Base-by-base conservation (phyloP, 73 alveolate species). In the Stentor roeselii region DNA sequence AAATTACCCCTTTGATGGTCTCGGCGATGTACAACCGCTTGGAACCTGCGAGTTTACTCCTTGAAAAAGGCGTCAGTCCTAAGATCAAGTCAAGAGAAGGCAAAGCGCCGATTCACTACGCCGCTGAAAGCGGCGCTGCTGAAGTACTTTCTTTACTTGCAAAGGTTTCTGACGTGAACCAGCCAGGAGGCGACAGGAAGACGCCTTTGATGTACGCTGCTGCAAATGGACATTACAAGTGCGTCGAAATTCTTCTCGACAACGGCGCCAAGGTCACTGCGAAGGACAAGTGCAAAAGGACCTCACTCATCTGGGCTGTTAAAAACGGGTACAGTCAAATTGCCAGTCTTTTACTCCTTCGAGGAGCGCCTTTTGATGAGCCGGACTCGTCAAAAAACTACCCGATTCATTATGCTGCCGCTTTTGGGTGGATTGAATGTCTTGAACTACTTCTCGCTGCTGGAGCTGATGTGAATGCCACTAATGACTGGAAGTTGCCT, bases 361-460 rank as follows among this genome's bases (percentile, higher is more conserved):
- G 92, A 83, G 99, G 99, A 1, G 96, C 98, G n/a, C 97, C 92
- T 36, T 97, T 87, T 91, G 92, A 94, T 59, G 88, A 75, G 36
- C 95, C 95, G 21, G 99, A 97, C 83, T 92, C 98, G 35, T 95
- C 99, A 21, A 87, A 84, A 76, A 97, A 97, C 80, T 83, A 91
- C 32, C 99, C 99, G 14, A 88, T 97, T 1, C 99, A 97, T 87
- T 97, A 97, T 90, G 99, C 99, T 38, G 95, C 98, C 59, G 98
- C 99, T 0, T 97, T 91, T 58, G 99, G 99, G 27, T 95, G 93
- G 92, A 78, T 84, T 42, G 97, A 93, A 3, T 89, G 97, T 39
- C 89, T 94, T 35, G 96, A 94, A 41, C 59, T 95, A 82, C 87
- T 97, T 36, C 59, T 95, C 59, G 77, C 89, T 40, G 99, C 97